These are phyloP conservation scores for Cutaneotrichosporon daszewskae DNA, from an alignment of 1,284 basidiomycete species.

Conservation along the genomic window DNA sequence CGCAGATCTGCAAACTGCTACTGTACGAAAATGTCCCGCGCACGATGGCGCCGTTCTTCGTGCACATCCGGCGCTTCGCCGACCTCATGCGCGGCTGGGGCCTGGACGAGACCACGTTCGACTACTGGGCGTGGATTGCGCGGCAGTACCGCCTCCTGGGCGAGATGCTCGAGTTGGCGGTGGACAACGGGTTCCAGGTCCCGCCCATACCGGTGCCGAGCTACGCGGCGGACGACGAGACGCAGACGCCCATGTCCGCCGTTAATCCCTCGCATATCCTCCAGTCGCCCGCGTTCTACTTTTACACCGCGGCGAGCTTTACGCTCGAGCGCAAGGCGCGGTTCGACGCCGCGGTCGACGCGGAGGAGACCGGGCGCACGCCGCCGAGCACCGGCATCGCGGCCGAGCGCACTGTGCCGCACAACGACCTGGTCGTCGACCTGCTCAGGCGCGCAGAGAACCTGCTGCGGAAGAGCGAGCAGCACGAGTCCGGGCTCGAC, in stretches of 20 bases:
- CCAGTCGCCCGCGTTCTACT: slow-evolving; percentile 86
- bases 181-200: slow-evolving; percentile 53
- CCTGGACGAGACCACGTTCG: slow-evolving; percentile 93
- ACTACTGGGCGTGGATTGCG: slow-evolving; percentile 95
- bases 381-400: slow-evolving; percentile 52
- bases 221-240: slow-evolving; percentile 10
- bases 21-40: slow-evolving; percentile 81
- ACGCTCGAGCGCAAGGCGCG: slow-evolving; percentile 66
- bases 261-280: slow-evolving; percentile 53
- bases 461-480: slow-evolving; percentile 64
- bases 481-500: slow-evolving; percentile 60
- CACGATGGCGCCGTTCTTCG: slow-evolving; percentile 71
- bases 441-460: slow-evolving; percentile 87
- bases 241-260: slow-evolving; percentile 39
- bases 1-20: slow-evolving; percentile 75
- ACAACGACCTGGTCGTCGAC: slow-evolving; percentile 72
- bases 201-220: slow-evolving; percentile 7
- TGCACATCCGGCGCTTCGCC: slow-evolving; percentile 76
- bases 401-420: slow-evolving; percentile 86
- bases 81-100: slow-evolving; percentile 90
- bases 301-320: slow-evolving; percentile 77
- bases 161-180: slow-evolving; percentile 77
- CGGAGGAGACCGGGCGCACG: slow-evolving; percentile 47
- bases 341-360: slow-evolving; percentile 58
- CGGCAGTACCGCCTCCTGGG: slow-evolving; percentile 87